Evolutionary conservation across 768 basidiomycete genomes (phyloP), one percentile per base, ranked within the genome.

Genomic region (Gloeostereum incarnatum): DNA sequence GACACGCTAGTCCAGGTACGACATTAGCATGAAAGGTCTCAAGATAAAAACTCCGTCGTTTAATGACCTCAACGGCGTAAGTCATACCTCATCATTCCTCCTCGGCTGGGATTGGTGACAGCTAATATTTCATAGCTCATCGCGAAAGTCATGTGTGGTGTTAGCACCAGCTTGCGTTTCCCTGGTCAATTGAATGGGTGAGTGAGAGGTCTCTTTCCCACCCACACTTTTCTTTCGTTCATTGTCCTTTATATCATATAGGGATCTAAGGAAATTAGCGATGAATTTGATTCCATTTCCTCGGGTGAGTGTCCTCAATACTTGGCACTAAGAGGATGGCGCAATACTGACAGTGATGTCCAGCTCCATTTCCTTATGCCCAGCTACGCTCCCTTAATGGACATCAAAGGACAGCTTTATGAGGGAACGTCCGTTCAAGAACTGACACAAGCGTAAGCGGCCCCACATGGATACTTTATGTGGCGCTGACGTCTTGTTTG

Each of bases 231-330:
- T 13, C 17, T 6, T 18, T 26, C 37, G 6, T 8, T 51, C 23
- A 38, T 45, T 27, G 14, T 41, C 39, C 6, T 41, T 41, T 13
- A 26, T 44, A 30, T 14, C 39, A 3, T 35, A 16, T 44, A 87
- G 84, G 31, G 90, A 93, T 52, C 65, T 93, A 24, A 77, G 90
- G 39, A 93, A 93, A 57, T 73, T 98, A 31, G 87, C 77, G 34
- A 81, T 94, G 75, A 98, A 98, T 60, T 72, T 97, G 37, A 70
- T 98, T 44, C 94, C 94, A 0, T 99, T 98, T 73, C 94, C 94
- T 48, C 90, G 92, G 43, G 84, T 85, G 58, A 37, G 75, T 60
- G 14, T 5, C 4, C 20, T 27, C 8, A 26, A 20, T 34, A n/a
- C 4, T 11, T 10, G 8, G 14, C 14, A 13, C 27, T 7, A 6